Base-by-base conservation (phyloP, 768 basidiomycete genomes). In the Pleurotus citrinopileatus region DNA sequence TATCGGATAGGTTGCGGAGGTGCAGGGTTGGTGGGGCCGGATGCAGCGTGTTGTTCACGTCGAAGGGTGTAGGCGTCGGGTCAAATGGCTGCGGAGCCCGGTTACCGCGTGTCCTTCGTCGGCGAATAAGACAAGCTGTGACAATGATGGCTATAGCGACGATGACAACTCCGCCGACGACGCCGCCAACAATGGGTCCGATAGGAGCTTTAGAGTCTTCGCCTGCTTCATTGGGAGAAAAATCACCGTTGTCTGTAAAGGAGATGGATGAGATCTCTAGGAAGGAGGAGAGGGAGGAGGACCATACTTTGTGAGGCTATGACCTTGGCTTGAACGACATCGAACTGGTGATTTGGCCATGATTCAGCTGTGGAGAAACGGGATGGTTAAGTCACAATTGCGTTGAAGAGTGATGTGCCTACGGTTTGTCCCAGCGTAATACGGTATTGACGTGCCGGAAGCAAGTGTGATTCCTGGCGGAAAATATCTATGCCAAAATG, bases 121-220 rank as follows among this genome's bases (percentile, higher is more conserved):
- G 48, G 32, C 23, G 48, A 17, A 60, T 56, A 17, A 59, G 56
- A 40, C 59, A 59, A 2, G 45, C 56, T 29, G 57, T 59, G 44
- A 36, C 56, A 23, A 38, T 25, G 36, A 40, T 37, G 17, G 38
- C 34, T 37, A 55, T 34, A 22, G 27, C 36, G 25, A 47, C 23
- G n/a, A 55, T 13, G 34, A 22, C 54, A 20, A 50, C 27, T 3
- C 34, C 34, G 17, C 54, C 54, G 20, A 55, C 38, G n/a, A 55
- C 54, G 22, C 45, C 54, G 36, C 54, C 54, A 6, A 55, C 45
- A 15, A 55, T 55, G n/a, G 54, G 32, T 10, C 46, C 36, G 17
- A 48, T 23, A n/a, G 44, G 42, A 10, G 32, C 37, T 13, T 34
- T 47, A n/a, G 29, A 42, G 17, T 13, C 19, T 27, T 47, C 4